phyloP scores from a whole-genome alignment of 2,329 filamentous ascomycete genomes.

The Aspergillus udagawae region DNA sequence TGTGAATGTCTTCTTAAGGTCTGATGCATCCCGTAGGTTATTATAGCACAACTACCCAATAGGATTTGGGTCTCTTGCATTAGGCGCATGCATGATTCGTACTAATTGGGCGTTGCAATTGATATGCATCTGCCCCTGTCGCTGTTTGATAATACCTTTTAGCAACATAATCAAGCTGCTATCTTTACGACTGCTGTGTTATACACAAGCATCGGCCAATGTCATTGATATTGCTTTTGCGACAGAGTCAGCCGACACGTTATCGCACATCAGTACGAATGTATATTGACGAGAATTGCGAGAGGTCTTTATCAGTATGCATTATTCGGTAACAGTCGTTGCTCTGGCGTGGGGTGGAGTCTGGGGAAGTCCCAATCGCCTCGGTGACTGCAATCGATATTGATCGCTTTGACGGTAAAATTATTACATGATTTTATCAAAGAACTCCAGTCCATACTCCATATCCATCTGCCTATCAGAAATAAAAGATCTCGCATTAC shows the following conservation, averaged over 20 bases:
- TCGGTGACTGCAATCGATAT: neutral
- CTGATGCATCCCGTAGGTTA: conserved; percentile 2
- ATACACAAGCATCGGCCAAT: conserved; percentile 3
- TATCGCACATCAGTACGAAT: neutral
- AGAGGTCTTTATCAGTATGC: neutral
- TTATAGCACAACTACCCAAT: conserved; percentile 10
- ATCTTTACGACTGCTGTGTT: conserved; percentile 10
- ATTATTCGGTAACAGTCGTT: neutral
- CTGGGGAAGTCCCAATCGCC: neutral
- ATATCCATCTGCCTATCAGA: too few relatives aligned
- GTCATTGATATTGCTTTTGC: neutral
- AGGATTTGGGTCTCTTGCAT: conserved; percentile 3
- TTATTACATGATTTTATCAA: neutral
- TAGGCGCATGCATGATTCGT: conserved; percentile 12
- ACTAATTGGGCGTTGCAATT: conserved; percentile 21
- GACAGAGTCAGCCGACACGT: neutral
- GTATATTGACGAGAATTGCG: neutral
- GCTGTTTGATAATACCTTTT: conserved; percentile 23
- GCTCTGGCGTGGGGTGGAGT: neutral
- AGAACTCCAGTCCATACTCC: neutral
- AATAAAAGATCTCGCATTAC: neutral
- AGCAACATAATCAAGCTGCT: conserved; percentile 19
- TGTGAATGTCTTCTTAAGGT: neutral
- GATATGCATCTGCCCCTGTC: conserved; percentile 22
- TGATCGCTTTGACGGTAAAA: neutral